Base-by-base conservation (phyloP, 2,329 filamentous ascomycete genomes). In the Talaromyces sp. region DNA sequence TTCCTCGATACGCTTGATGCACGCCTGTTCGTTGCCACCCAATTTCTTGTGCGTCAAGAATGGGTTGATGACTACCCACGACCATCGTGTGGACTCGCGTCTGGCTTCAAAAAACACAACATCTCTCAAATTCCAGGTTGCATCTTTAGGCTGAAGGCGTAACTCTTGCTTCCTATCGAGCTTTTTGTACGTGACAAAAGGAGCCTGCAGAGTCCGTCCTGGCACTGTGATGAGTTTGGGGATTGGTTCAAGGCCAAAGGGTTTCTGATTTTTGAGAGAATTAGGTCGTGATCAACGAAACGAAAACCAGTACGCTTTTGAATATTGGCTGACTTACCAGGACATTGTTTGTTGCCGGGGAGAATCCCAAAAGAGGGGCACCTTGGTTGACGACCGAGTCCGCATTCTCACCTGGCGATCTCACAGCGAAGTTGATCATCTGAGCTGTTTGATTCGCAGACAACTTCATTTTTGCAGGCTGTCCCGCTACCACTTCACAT, bases 391-490 rank as follows among this genome's bases (percentile, higher is more conserved):
- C 65, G 59, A 94, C 89, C 0, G 87, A 89, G 0, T 81, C 72
- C 0, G 87, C 89, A 68, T 93, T 94, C 5, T 82, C 78, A 4
- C 82, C 82, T 0, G 91, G 90, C 0, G 79, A 78, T 1, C 89
- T 84, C 65, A 88, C 90, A 3, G 91, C 89, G 72, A 91, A 90
- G 0, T 78, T 77, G 60, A 93, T 87, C 89, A 94, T 92, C 0
- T 78, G 70, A 0, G 83, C 81, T 0, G 89, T 89, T 70, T 93
- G 87, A 0, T 80, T 73, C 0, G 81, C 78, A 1, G 73, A 80
- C 27, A 91, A 79, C 67, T 87, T 86, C 7, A 83, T 79, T 50
- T 83, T 85, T 57, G 86, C 81, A 0, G 83, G 73, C 69, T 93
- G 90, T 0, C 89, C 89, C 0, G 84, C 81, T 3, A 86, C 69